A percentile compares a stretch with the other conserved stretches of the same genome.
Conservation (phyloP, 805 yeast species). For the Barnettozyma californica region DNA sequence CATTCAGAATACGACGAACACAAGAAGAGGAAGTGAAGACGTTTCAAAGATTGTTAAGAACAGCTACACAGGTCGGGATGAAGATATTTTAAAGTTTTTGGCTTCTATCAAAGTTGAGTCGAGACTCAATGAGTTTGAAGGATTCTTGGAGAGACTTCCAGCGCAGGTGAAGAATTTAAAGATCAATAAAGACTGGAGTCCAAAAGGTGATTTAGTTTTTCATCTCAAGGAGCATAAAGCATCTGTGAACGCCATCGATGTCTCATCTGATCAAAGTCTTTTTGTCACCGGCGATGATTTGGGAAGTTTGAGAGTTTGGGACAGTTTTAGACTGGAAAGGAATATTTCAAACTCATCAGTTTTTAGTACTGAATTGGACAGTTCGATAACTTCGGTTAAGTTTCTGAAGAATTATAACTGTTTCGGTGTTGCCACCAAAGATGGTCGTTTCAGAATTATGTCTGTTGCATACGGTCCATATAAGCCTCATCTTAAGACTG, state of each 20-base stretch:
- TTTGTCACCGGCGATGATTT: constrained; percentile 75
- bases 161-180: constrained; percentile 6
- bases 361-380: constrained; percentile 41
- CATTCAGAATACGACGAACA: constrained; percentile 12
- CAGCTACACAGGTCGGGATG: constrained; percentile 66
- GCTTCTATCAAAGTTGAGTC: constrained; percentile 51
- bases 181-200: constrained; percentile 27
- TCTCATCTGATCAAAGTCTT: constrained; percentile 56
- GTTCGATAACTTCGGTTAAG: constrained; percentile 43
- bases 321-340: constrained; percentile 54
- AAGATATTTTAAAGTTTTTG: constrained; percentile 54
- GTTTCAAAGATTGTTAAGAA: constrained; percentile 34
- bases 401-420: constrained; percentile 53
- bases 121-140: constrained; percentile 52
- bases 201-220: constrained; percentile 53
- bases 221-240: constrained; percentile 59
- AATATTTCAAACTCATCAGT: constrained; percentile 50
- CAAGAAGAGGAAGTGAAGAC: constrained; percentile 8
- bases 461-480: constrained; percentile 29
- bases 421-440: constrained; percentile 47
- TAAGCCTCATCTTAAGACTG: constrained; percentile 13
- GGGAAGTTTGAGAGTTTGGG: constrained; percentile 79
- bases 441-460: constrained; percentile 31
- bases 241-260: constrained; percentile 50
- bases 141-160: constrained; percentile 48